phyloP scores from a whole-genome alignment of 179 eudicot genomes.

The Patellifolia procumbens region DNA sequence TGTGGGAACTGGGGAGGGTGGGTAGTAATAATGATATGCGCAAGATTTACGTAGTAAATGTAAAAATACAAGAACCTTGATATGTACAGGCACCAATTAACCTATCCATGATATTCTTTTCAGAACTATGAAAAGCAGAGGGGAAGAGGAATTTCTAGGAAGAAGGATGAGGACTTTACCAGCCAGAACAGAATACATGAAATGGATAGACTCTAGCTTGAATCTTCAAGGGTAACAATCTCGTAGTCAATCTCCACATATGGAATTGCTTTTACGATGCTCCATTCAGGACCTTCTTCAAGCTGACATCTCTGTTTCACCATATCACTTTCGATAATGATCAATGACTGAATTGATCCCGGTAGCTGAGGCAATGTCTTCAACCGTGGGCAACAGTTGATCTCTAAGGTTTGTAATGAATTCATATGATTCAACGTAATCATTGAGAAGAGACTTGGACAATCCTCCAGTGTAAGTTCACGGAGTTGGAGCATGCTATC shows the following conservation, averaged over 20 bases:
- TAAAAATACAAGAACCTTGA: not conserved
- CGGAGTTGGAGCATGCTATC: constrained; percentile 21
- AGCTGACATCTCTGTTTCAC: constrained; percentile 16
- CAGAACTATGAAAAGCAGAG: not conserved
- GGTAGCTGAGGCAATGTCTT: constrained; percentile 27
- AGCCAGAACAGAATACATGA: not conserved
- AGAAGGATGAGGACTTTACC: constrained; percentile 1
- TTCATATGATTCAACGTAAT: constrained; percentile 4
- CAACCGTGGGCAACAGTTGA: constrained; percentile 18
- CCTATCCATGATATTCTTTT: not conserved
- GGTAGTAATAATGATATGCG: too few relatives aligned
- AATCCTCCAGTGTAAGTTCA: constrained; percentile 18
- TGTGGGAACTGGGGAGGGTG: too few relatives aligned
- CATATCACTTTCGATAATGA: constrained; percentile 17
- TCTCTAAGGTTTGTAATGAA: constrained; percentile 17
- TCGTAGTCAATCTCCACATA: constrained; percentile 17
- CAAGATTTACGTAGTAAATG: too few relatives aligned
- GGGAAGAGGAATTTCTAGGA: not conserved
- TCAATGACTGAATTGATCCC: constrained; percentile 12
- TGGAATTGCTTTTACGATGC: not conserved
- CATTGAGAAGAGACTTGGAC: constrained; percentile 20
- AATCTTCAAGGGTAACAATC: not conserved
- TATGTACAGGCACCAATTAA: not conserved
- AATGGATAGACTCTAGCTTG: not conserved
- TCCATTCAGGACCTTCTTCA: constrained; percentile 19